Evolutionary conservation across 2,329 filamentous ascomycete species (phyloP).

Genomic region (Neophaeococcomyces mojaviensis): DNA sequence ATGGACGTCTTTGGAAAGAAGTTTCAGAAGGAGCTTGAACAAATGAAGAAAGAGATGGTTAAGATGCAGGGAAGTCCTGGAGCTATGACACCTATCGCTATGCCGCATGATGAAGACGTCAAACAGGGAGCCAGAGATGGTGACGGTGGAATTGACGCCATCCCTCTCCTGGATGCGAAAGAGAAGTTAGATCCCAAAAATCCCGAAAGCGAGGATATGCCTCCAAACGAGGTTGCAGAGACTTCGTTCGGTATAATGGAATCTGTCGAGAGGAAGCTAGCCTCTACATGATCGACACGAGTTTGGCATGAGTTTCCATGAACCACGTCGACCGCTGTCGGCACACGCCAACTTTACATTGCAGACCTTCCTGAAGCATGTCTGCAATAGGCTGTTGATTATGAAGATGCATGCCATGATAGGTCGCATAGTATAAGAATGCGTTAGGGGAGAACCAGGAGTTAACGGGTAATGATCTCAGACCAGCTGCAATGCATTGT

Average conservation of each 20-base stretch:
- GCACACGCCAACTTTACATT: no score
- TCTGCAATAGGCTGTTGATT: no score
- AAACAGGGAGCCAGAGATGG: no score
- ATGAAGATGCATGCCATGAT: no score
- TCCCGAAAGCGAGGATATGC: background rate
- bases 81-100: slow-evolving; percentile 1
- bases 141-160: slow-evolving; percentile 14
- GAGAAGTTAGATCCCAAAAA: slow-evolving; percentile 1
- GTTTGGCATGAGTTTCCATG: background rate
- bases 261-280: background rate
- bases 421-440: no score
- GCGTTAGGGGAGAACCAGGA: no score
- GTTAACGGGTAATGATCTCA: no score
- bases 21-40: slow-evolving; percentile 92
- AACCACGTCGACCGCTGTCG: no score
- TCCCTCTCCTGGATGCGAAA: slow-evolving; percentile 19
- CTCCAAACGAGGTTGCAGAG: background rate
- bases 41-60: slow-evolving; percentile 77
- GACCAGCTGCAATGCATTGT: no score
- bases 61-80: slow-evolving; percentile 67
- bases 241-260: background rate
- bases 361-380: no score
- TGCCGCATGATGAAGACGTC: background rate
- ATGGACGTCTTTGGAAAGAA: slow-evolving; percentile 96
- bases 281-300: background rate